phyloP scores from a whole-genome alignment of 2,329 filamentous ascomycete genomes.

The Xylaria sp. region DNA sequence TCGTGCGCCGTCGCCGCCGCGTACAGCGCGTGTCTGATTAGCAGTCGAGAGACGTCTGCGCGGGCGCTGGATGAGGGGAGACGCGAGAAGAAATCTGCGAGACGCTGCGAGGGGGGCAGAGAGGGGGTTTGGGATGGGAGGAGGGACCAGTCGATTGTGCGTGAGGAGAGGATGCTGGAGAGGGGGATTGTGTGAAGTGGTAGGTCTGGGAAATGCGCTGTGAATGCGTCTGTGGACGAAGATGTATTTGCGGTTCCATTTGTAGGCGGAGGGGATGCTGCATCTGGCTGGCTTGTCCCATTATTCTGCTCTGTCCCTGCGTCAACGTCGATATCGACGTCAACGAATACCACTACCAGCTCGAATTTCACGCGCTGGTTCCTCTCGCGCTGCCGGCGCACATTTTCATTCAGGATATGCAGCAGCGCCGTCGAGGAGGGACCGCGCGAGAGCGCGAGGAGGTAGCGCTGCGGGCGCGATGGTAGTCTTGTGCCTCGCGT shows the following conservation, averaged over 20 bases:
- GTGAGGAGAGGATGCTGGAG: constrained; percentile 50
- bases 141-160: constrained; percentile 64
- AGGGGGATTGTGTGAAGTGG: constrained; percentile 72
- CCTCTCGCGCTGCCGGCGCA: constrained; percentile 72
- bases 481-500: constrained; percentile 50
- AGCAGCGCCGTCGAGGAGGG: constrained; percentile 82
- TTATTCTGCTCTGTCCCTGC: not conserved
- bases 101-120: constrained; percentile 39
- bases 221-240: constrained; percentile 9
- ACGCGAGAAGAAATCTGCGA: constrained; percentile 67
- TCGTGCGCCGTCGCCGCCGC: constrained; percentile 67
- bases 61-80: constrained; percentile 80
- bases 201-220: constrained; percentile 71
- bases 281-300: not conserved
- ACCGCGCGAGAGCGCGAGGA: constrained; percentile 86
- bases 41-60: constrained; percentile 76
- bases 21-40: constrained; percentile 78
- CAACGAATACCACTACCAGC: constrained; percentile 61
- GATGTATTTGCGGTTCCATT: not conserved
- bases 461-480: constrained; percentile 62
- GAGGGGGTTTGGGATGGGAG: constrained; percentile 49
- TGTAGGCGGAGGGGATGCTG: not conserved
- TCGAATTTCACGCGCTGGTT: constrained; percentile 67
- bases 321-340: not conserved
- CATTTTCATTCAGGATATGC: constrained; percentile 77